These are phyloP conservation scores for Populus davidiana DNA, from an alignment of 345 rosid species.

Conservation along the genomic window DNA sequence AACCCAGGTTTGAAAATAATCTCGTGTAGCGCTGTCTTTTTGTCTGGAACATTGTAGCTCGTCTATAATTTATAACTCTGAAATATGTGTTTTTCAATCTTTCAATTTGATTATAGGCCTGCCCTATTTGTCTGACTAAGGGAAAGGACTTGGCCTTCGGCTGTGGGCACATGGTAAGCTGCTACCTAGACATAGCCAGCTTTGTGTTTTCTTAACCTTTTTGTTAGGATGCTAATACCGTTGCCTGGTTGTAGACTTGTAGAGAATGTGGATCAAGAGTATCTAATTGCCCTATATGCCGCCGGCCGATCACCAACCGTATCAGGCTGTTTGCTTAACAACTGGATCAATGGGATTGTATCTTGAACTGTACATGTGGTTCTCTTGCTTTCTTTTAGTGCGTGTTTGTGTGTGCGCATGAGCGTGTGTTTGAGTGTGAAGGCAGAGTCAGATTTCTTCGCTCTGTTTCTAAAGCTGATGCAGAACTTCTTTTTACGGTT, in stretches of 20 bases:
- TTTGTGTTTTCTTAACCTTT: not conserved
- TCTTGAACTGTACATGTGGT: not conserved
- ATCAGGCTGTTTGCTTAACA: slow-evolving; percentile 48
- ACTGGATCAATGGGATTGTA: not conserved
- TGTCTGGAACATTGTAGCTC: not conserved
- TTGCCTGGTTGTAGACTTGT: slow-evolving; percentile 45
- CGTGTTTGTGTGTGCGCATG: not conserved
- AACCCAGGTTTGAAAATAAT: slow-evolving; percentile 40
- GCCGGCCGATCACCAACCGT: slow-evolving; percentile 48
- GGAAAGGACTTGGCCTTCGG: slow-evolving; percentile 57
- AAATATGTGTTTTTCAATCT: not conserved
- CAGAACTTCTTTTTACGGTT: not conserved
- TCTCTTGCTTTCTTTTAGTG: not conserved
- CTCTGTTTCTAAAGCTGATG: not conserved
- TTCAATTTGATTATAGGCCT: slow-evolving; percentile 36
- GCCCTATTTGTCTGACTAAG: slow-evolving; percentile 66
- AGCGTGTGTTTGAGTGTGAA: not conserved
- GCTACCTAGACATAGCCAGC: not conserved
- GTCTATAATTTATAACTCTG: not conserved
- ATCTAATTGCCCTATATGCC: slow-evolving; percentile 60
- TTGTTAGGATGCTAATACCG: not conserved
- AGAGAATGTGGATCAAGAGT: slow-evolving; percentile 52
- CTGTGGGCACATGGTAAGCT: slow-evolving; percentile 77
- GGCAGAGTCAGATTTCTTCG: not conserved
- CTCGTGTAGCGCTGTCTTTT: not conserved